These are phyloP conservation scores for Aspergillus bombycis DNA, from an alignment of 2,329 filamentous ascomycete genomes.

Conservation along the genomic window DNA sequence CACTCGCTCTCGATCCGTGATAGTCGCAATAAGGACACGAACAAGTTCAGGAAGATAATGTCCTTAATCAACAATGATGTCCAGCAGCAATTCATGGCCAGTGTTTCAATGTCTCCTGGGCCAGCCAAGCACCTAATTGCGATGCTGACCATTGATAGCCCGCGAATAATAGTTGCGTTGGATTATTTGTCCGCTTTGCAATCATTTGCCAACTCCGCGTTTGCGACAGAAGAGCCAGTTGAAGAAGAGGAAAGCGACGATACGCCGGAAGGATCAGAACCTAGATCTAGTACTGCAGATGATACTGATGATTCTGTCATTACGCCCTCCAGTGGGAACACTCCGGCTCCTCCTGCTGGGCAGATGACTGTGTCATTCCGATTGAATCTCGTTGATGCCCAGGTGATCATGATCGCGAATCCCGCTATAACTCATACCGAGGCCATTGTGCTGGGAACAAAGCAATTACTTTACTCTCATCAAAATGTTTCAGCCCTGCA, in stretches of 20 bases:
- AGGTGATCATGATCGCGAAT: conserved; percentile 95
- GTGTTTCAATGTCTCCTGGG: conserved; percentile 86
- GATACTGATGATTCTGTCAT: conserved; percentile 29
- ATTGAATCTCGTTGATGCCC: conserved; percentile 92
- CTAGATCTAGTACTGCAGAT: conserved; percentile 34
- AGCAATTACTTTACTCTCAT: conserved; percentile 88
- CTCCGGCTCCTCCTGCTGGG: conserved; percentile 40
- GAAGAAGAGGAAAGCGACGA: conserved; percentile 39
- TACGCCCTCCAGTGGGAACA: conserved; percentile 31
- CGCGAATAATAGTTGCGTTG: conserved; percentile 88
- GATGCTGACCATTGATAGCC: conserved; percentile 92
- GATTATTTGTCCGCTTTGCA: conserved; percentile 94
- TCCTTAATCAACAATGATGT: conserved; percentile 91
- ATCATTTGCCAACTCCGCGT: conserved; percentile 74
- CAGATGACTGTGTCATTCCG: conserved; percentile 82
- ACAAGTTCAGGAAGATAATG: conserved; percentile 99
- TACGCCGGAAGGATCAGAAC: conserved; percentile 40
- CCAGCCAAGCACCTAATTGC: conserved; percentile 81
- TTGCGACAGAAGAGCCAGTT: conserved; percentile 56
- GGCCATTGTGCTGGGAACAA: conserved; percentile 91
- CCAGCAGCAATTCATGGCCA: conserved; percentile 96
- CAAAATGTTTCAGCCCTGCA: conserved; percentile 94
- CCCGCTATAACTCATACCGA: conserved; percentile 88
- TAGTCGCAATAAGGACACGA: conserved; percentile 82
- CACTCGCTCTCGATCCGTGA: conserved; percentile 95